A percentile compares a stretch with the other conserved stretches of the same genome.
These are phyloP conservation scores for Adansonia digitata DNA, from an alignment of 345 rosid genomes.

Conservation along the genomic window DNA sequence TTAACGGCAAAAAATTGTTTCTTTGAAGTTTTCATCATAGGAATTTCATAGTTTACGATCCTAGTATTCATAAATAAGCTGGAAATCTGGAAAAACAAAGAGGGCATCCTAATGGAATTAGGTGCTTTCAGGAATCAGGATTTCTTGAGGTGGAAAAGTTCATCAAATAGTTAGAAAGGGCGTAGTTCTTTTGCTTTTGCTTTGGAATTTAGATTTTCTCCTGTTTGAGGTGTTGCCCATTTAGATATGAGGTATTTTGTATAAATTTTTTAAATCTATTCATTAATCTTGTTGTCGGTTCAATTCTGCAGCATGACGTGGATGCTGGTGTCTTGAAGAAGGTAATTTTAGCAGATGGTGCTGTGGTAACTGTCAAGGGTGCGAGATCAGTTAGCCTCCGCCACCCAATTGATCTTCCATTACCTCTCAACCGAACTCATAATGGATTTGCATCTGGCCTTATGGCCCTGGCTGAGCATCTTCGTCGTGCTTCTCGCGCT, in stretches of 20 bases:
- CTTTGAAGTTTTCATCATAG: neutral
- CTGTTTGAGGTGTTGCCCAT: neutral
- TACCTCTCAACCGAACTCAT: conserved; percentile 61
- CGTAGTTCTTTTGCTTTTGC: neutral
- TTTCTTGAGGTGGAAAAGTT: too few species aligned
- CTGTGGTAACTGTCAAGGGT: conserved; percentile 85
- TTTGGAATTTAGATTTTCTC: neutral
- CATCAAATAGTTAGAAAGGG: neutral
- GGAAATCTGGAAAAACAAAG: too few species aligned
- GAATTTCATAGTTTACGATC: neutral
- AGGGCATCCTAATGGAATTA: too few species aligned
- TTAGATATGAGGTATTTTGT: neutral
- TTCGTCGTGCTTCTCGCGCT: conserved; percentile 45
- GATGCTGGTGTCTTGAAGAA: conserved; percentile 94
- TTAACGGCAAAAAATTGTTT: neutral
- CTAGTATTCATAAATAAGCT: neutral
- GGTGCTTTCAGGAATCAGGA: too few species aligned
- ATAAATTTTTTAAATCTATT: neutral
- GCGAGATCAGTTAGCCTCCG: conserved; percentile 94
- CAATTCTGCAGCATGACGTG: conserved; percentile 76
- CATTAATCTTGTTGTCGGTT: conserved; percentile 11
- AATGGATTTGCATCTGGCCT: conserved; percentile 77
- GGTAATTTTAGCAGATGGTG: conserved; percentile 86
- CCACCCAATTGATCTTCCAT: conserved; percentile 70
- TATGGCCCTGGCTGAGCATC: conserved; percentile 69